Conservation (phyloP, 176 grass and related monocot species). For the Neostapfia colusana region DNA sequence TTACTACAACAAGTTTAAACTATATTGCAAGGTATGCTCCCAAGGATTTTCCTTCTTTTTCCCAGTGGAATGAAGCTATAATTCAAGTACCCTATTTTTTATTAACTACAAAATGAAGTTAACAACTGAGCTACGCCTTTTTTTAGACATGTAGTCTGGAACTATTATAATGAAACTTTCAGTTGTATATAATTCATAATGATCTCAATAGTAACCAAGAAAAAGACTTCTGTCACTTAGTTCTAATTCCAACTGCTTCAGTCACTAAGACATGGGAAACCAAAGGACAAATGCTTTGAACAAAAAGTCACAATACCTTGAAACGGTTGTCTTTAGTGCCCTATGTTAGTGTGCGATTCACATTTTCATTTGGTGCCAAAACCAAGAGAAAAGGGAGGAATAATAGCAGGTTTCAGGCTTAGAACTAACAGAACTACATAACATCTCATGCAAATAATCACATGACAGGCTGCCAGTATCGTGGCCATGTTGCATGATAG, state of each 20-base stretch:
- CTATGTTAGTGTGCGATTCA: conserved; percentile 8
- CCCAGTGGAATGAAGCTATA: neutral
- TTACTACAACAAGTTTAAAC: conserved; percentile 92
- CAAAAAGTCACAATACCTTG: conserved; percentile 16
- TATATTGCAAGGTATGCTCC: conserved; percentile 92
- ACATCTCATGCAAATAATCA: conserved; percentile 24
- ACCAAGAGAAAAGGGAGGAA: neutral
- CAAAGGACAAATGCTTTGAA: neutral
- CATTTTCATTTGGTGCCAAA: neutral
- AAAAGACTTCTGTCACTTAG: neutral
- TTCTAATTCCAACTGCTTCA: neutral
- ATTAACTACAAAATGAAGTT: conserved; percentile 14
- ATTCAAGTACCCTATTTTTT: neutral
- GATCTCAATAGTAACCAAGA: neutral
- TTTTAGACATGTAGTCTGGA: conserved; percentile 10
- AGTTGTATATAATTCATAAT: conserved; percentile 5
- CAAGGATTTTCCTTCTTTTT: neutral
- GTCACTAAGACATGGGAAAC: neutral
- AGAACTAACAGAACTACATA: neutral
- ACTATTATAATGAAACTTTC: neutral
- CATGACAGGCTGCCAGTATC: conserved; percentile 14
- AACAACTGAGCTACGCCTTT: neutral
- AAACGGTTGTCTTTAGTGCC: neutral
- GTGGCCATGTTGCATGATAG: conserved; percentile 1
- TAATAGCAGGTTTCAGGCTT: neutral